Percentiles rank a stretch among this genome's conserved stretches.
Conservation (phyloP, 495 filamentous ascomycete genomes). For the Penicillium arizonense region DNA sequence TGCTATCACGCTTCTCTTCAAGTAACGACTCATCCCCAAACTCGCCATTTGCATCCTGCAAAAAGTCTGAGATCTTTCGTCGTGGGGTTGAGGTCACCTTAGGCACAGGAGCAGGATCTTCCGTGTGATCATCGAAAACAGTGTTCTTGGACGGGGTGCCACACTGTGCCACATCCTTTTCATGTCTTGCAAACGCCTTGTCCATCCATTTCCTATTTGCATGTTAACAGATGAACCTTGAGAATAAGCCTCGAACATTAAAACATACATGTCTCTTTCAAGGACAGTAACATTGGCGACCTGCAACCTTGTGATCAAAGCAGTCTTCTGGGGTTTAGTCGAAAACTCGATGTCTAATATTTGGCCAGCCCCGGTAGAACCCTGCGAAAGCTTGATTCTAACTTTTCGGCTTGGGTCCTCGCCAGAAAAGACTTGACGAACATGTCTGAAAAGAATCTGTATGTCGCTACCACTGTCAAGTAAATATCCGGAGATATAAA, state of each 20-base stretch:
- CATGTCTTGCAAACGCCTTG: conserved; percentile 29
- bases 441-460: conserved; percentile 19
- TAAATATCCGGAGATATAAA: conserved; percentile 9
- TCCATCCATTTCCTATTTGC: conserved; percentile 35
- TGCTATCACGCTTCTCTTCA: not conserved
- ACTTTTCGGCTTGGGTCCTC: conserved; percentile 29
- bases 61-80: conserved; percentile 30
- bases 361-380: conserved; percentile 9
- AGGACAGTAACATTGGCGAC: conserved; percentile 8
- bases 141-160: conserved; percentile 12
- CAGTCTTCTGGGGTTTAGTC: conserved; percentile 14
- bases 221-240: conserved; percentile 6
- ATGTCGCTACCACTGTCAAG: not conserved
- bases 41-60: conserved; percentile 24
- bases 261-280: conserved; percentile 22
- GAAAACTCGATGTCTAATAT: conserved; percentile 40
- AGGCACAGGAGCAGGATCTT: not conserved
- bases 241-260: no score
- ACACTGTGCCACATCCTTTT: conserved; percentile 5
- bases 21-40: not conserved
- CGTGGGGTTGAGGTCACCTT: conserved; percentile 4
- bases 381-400: conserved; percentile 31
- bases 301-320: conserved; percentile 17
- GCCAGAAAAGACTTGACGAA: conserved; percentile 21
- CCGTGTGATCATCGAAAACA: not conserved